Base-by-base conservation (phyloP, 1,139 yeast species). In the Saccharomycopsis crataegensis region DNA sequence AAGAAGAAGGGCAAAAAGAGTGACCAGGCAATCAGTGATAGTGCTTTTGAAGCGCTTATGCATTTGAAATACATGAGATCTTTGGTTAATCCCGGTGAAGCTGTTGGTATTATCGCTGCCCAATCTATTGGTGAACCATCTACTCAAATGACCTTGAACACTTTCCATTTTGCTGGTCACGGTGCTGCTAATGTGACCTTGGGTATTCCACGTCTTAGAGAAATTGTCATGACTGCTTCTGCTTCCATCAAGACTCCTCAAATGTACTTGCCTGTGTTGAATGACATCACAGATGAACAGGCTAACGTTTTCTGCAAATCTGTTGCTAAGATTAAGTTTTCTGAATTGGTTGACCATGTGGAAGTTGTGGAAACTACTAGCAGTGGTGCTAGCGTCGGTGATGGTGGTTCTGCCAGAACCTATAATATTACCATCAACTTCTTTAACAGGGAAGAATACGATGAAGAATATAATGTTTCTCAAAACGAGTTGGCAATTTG, bases 181-280 rank as follows among this genome's bases (percentile, higher is more conserved):
- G 99, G 99, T 81, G 99, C 99, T 57, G 99, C 99, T 50, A 94
- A 94, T 71, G 99, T 94, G 62, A 94, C 99, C 1, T 79, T 94
- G 66, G 99, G 99, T 86, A 94, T 94, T 67, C 99, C 99, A 50
- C 96, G 99, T 82, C 85, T 94, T 91, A 86, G 99, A 80, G 99
- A 94, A 80, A 94, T 94, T 67, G 91, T 94, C 67, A 94, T 94
- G 99, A 94, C 99, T 16, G 99, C 99, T 9, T 88, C 96, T 57
- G 82, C 96, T 22, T 75, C 87, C 54, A 94, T 94, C 65, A 89
- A 90, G 74, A 94, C 99, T 11, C 99, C 99, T 52, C 98, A 93
- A 72, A 94, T 94, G 99, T 83, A 94, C 2, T 76, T 94, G 63
- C 98, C 98, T 43, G 77, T 94, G 55, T 75, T 81, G 65, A 73